A percentile compares a stretch with the other conserved stretches of the same genome.
Evolutionary conservation across 176 grass and related monocot genomes (phyloP).

Genomic region (Carex cristatella): DNA sequence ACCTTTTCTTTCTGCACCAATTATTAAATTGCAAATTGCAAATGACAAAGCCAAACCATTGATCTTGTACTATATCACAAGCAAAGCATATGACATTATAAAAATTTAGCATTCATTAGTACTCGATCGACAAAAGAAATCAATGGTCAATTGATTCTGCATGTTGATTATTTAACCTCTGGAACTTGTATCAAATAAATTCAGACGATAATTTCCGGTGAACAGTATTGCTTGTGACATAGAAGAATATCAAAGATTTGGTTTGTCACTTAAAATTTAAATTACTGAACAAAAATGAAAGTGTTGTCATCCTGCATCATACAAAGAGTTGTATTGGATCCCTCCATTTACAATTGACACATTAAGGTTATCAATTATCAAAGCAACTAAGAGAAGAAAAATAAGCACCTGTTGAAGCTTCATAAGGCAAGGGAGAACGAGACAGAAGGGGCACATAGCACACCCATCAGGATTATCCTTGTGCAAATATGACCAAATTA

Average conservation of each 20-base stretch:
- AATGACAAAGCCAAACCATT: neutral
- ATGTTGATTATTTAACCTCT: neutral
- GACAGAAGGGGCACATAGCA: slow-evolving; percentile 76
- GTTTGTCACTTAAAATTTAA: neutral
- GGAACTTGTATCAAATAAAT: neutral
- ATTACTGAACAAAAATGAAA: neutral
- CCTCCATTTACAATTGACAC: neutral
- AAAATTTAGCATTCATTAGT: neutral
- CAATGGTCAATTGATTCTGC: neutral
- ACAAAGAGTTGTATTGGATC: neutral
- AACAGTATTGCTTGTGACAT: neutral
- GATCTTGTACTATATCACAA: neutral
- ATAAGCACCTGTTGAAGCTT: slow-evolving; percentile 91
- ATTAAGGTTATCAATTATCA: neutral
- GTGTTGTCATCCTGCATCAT: neutral
- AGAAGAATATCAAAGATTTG: neutral
- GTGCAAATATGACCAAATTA: slow-evolving; percentile 97
- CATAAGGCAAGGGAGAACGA: slow-evolving; percentile 92
- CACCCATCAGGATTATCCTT: slow-evolving; percentile 84
- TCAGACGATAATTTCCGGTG: neutral
- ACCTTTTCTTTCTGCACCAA: neutral
- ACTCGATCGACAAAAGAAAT: neutral
- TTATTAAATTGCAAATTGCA: neutral
- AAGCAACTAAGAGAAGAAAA: slow-evolving; percentile 6
- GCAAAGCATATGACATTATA: neutral